These are phyloP conservation scores for Aurifilum marmelostoma DNA, from an alignment of 2,329 filamentous ascomycete genomes.

Conservation along the genomic window DNA sequence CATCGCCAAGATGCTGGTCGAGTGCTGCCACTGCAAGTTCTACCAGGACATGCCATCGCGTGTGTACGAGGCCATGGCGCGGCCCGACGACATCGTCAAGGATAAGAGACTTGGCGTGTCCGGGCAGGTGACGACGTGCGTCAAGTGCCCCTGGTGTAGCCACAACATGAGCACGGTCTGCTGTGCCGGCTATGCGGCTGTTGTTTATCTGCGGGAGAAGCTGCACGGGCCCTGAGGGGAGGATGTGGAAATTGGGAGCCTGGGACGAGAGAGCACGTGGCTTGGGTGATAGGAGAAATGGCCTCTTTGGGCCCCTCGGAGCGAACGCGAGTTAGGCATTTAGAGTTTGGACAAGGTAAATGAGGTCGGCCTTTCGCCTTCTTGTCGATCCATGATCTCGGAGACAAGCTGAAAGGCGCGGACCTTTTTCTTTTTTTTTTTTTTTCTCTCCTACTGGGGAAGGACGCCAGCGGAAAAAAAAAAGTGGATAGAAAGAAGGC, in stretches of 20 bases:
- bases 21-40: constrained; percentile 67
- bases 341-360: not conserved
- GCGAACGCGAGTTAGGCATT: not conserved
- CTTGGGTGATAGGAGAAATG: not conserved
- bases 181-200: constrained; percentile 69
- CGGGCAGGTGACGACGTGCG: constrained; percentile 61
- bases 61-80: constrained; percentile 67
- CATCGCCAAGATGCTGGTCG: constrained; percentile 65
- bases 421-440: not conserved
- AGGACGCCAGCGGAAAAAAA: not conserved
- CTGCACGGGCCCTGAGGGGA: constrained; percentile 46
- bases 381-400: not conserved
- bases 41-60: constrained; percentile 68
- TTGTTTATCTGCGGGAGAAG: constrained; percentile 68
- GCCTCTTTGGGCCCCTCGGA: not conserved
- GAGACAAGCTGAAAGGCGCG: not conserved
- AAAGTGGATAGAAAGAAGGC: constrained; percentile 5
- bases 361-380: no score
- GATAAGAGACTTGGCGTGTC: constrained; percentile 56
- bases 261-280: not conserved
- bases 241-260: not conserved
- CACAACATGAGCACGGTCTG: constrained; percentile 72
- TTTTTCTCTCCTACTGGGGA: no score
- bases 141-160: constrained; percentile 72
- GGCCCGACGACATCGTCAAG: constrained; percentile 58